phyloP scores from a whole-genome alignment of 2,329 filamentous ascomycete genomes.

The Beauveria pseudobassiana region DNA sequence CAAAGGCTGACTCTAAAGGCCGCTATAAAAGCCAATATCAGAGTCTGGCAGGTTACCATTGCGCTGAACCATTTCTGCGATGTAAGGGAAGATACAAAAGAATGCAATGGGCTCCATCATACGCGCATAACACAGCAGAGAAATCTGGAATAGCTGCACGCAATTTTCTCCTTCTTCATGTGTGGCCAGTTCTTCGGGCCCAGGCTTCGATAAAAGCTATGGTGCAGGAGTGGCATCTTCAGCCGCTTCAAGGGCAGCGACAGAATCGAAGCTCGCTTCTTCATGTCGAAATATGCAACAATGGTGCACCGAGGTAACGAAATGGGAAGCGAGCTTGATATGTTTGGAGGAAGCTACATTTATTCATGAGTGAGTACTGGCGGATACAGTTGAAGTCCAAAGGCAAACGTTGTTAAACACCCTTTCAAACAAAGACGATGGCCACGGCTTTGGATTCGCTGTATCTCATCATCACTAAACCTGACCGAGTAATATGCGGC shows the following conservation, averaged over 20 bases:
- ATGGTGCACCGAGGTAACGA: background rate
- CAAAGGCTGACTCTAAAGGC: conserved; percentile 71
- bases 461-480: background rate
- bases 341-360: background rate
- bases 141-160: conserved; percentile 38
- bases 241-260: background rate
- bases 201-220: background rate
- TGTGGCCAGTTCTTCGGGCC: background rate
- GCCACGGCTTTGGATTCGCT: background rate
- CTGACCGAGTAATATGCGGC: too few species aligned
- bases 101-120: conserved; percentile 70
- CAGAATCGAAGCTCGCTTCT: background rate
- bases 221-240: background rate
- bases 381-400: background rate
- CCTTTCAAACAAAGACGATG: background rate
- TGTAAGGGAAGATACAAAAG: conserved; percentile 74
- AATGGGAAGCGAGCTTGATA: too few species aligned
- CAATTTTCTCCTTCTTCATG: background rate
- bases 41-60: conserved; percentile 52
- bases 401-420: background rate
- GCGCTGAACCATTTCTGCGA: conserved; percentile 67
- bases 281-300: background rate
- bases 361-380: background rate
- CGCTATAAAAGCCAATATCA: conserved; percentile 72
- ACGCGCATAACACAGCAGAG: conserved; percentile 65